Percentiles rank a stretch among this genome's conserved stretches.
phyloP scores from a whole-genome alignment of 306 rosid genomes.

The Begonia loranthoides region DNA sequence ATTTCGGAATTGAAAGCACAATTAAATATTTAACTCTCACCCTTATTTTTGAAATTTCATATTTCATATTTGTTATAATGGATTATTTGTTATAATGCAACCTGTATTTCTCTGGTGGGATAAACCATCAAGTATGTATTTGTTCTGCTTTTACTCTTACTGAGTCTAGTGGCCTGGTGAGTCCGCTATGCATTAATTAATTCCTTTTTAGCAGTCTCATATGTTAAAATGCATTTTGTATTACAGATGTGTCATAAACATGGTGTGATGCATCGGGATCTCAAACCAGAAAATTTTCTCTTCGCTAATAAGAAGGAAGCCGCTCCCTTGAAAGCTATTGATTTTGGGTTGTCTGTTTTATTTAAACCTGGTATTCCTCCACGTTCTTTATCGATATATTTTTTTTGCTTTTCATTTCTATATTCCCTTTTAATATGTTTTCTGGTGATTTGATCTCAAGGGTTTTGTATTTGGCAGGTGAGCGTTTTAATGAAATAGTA shows the following conservation, averaged over 20 bases:
- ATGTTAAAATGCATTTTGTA: slow-evolving; percentile 2
- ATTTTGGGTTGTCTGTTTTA: slow-evolving; percentile 44
- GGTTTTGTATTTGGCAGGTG: slow-evolving; percentile 17
- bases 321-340: slow-evolving; percentile 43
- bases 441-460: not conserved
- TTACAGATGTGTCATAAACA: slow-evolving; percentile 40
- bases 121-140: not conserved
- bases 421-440: not conserved
- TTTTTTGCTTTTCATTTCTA: not conserved
- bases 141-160: not conserved
- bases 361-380: slow-evolving; percentile 33
- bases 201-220: too few species aligned
- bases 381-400: slow-evolving; percentile 2
- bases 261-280: slow-evolving; percentile 60
- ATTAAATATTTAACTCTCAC: too few species aligned
- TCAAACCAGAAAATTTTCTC: slow-evolving; percentile 46
- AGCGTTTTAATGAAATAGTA: slow-evolving; percentile 42
- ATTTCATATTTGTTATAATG: too few species aligned
- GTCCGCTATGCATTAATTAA: too few species aligned
- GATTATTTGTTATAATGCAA: too few species aligned
- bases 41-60: too few species aligned
- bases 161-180: not conserved
- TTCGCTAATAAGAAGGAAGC: slow-evolving; percentile 49
- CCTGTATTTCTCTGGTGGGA: too few species aligned
- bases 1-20: too few species aligned